Conservation (phyloP, 2,329 filamentous ascomycete genomes). For the Pyricularia grisea region DNA sequence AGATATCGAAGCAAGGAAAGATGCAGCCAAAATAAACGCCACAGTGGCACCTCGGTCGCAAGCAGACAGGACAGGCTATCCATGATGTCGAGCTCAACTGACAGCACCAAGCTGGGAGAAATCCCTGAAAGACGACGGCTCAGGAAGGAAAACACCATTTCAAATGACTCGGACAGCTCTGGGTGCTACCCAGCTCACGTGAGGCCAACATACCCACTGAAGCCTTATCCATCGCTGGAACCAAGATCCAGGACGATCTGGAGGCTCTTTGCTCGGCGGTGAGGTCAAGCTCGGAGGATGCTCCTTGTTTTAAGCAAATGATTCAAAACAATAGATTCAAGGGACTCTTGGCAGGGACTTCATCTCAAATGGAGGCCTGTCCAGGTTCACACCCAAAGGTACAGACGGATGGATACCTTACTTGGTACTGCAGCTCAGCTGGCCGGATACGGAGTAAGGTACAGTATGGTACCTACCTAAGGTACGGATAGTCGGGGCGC, state of each 20-base stretch:
- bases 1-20: neutral
- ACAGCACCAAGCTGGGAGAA: constrained; percentile 25
- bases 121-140: constrained; percentile 19
- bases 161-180: constrained; percentile 8
- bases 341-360: neutral
- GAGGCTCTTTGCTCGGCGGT: constrained; percentile 15
- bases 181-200: constrained; percentile 17
- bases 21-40: neutral
- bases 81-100: constrained; percentile 18
- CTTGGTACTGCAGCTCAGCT: neutral
- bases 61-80: constrained; percentile 17
- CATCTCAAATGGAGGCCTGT: neutral
- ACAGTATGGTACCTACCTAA: neutral
- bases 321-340: neutral
- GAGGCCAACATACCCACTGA: constrained; percentile 20
- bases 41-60: constrained; percentile 1
- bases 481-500: neutral
- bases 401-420: neutral
- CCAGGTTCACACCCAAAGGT: neutral
- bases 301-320: neutral
- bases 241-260: constrained; percentile 17
- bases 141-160: constrained; percentile 7
- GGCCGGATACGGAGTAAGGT: no score
- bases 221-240: constrained; percentile 14
- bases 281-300: neutral